Evolutionary conservation across 2,329 filamentous ascomycete species (phyloP).

Genomic region (Calonectria hongkongensis): DNA sequence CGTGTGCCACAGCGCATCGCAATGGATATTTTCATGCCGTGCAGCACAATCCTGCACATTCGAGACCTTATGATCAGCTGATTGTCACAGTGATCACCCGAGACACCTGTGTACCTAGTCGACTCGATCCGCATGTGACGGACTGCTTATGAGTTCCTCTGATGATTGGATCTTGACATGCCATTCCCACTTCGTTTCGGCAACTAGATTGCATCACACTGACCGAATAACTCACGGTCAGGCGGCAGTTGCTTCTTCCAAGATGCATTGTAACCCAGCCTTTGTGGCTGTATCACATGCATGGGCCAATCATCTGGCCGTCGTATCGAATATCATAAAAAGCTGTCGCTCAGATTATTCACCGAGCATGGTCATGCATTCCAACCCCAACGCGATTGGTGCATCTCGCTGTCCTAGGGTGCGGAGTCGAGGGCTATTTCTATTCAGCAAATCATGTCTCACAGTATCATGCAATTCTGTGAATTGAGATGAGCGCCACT

Average conservation of each 20-base stretch:
- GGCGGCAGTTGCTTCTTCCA: not conserved
- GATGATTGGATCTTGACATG: not conserved
- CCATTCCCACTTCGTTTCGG: not conserved
- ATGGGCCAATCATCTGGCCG: not conserved
- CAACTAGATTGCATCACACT: not conserved
- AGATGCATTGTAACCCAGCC: slow-evolving; percentile 1
- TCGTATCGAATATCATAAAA: not conserved
- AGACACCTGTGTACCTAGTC: not conserved
- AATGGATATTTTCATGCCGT: not conserved
- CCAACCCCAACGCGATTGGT: not conserved
- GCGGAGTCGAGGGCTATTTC: not conserved
- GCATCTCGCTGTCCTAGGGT: too few relatives aligned
- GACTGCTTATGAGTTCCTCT: not conserved
- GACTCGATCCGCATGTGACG: not conserved
- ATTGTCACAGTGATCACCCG: not conserved
- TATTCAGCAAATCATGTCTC: not conserved
- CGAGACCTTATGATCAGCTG: not conserved
- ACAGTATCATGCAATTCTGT: not conserved
- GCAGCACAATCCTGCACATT: not conserved
- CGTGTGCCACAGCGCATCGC: slow-evolving; percentile 1
- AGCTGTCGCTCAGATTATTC: not conserved
- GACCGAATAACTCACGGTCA: not conserved
- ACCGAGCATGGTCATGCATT: slow-evolving; percentile 7
- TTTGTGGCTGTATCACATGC: not conserved
- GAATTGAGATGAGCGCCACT: not conserved